Percentiles rank a stretch among this genome's conserved stretches.
Evolutionary conservation across 306 rosid genomes (phyloP).

Genomic region (Vigna mungo): DNA sequence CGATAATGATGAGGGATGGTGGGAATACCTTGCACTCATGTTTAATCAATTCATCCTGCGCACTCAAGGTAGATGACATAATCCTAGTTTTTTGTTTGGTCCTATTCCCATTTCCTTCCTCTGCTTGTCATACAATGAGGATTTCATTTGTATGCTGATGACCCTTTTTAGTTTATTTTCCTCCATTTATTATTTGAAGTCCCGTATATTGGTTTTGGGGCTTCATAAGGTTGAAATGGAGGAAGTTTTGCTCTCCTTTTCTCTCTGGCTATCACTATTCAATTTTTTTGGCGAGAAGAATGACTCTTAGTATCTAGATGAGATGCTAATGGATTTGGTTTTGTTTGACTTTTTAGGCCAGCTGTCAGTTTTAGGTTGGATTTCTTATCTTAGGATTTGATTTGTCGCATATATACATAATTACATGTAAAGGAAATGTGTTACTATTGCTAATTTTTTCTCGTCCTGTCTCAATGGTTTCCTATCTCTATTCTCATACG

Average conservation of each 20-base stretch:
- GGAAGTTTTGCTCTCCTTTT: neutral
- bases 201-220: slow-evolving; percentile 1
- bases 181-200: slow-evolving; percentile 46
- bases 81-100: slow-evolving; percentile 69
- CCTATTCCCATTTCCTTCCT: slow-evolving; percentile 60
- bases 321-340: slow-evolving; percentile 27
- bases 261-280: neutral
- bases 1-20: slow-evolving; percentile 98
- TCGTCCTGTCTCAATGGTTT: slow-evolving; percentile 25
- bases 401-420: neutral
- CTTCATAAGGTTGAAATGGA: slow-evolving; percentile 34
- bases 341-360: slow-evolving; percentile 12
- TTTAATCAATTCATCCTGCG: slow-evolving; percentile 98
- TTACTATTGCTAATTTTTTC: slow-evolving; percentile 4
- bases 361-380: slow-evolving; percentile 25
- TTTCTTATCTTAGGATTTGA: slow-evolving; percentile 27
- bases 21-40: slow-evolving; percentile 98
- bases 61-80: slow-evolving; percentile 86
- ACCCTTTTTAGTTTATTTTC: slow-evolving; percentile 43
- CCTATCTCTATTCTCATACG: slow-evolving; percentile 40
- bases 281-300: neutral
- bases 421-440: neutral
- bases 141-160: slow-evolving; percentile 57
- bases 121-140: slow-evolving; percentile 52
- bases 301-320: slow-evolving; percentile 11